Evolutionary conservation across 139 green algal genomes (phyloP).

Genomic region (Coccomyxa sp.): DNA sequence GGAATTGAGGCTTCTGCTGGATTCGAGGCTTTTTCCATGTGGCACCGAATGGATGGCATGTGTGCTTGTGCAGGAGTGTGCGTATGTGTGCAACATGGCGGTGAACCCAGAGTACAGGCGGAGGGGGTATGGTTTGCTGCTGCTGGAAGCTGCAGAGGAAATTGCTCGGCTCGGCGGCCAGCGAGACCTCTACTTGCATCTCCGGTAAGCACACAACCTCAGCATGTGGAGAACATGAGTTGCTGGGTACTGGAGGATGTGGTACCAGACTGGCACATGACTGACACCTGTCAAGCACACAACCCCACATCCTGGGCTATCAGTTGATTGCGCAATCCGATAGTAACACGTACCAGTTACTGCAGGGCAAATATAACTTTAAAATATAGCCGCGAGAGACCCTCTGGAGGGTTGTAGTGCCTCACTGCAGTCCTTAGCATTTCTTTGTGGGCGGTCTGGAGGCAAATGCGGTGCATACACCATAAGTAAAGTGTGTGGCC

Average conservation of each 20-base stretch:
- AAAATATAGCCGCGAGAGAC: too few species aligned
- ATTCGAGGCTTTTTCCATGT: neutral
- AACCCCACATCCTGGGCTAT: neutral
- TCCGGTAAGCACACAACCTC: constrained; percentile 19
- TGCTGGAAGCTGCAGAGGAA: constrained; percentile 50
- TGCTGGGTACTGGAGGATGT: neutral
- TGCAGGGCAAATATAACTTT: neutral
- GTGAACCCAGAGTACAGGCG: constrained; percentile 25
- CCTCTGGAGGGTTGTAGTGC: too few species aligned
- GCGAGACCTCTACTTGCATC: constrained; percentile 48
- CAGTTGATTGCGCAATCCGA: neutral
- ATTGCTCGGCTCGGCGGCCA: constrained; percentile 30
- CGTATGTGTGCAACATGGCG: constrained; percentile 77
- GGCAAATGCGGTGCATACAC: neutral
- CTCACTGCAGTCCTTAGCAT: too few species aligned
- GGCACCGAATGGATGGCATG: neutral
- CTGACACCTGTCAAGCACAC: too few species aligned
- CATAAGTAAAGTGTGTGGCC: neutral
- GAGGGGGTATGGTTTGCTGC: constrained; percentile 35
- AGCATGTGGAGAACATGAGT: neutral
- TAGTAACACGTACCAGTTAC: neutral
- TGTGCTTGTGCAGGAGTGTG: constrained; percentile 33
- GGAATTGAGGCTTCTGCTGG: neutral
- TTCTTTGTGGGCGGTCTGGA: neutral
- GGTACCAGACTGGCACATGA: too few species aligned